Evolutionary conservation across 2,329 filamentous ascomycete species (phyloP), one percentile per base, ranked within the genome.

Genomic region (Aurifilum marmelostoma): DNA sequence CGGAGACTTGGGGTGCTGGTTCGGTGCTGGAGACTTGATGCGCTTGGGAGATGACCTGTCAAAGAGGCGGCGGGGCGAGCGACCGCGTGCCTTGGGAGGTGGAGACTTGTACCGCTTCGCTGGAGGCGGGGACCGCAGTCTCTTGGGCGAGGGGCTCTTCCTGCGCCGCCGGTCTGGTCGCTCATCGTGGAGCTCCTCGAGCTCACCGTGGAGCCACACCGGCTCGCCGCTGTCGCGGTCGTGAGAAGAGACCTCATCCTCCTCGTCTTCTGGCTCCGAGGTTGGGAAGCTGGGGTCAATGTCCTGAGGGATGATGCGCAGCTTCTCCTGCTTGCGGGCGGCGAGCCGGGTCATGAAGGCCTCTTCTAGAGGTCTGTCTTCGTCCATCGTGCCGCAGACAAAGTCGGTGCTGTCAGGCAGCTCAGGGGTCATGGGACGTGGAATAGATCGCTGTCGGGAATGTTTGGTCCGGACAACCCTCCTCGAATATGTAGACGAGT

Each of bases 341-440:
- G 94, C 92, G 69, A 97, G 86, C 75, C 92, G 93, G 2, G 92
- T 92, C 67, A 97, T 87, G 78, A 97, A 99, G 0, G 93, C 95
- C 73, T 94, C 93, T 78, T 99, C 96, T n/a, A 98, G 82, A 2
- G 94, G 93, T 59, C 93, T 90, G 76, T 99, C 96, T 79, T 99
- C 96, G 73, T 99, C 96, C 27, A 99, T 85, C 1, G 96, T 99
- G 69, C 96, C 96, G 76, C 96, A 98, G n/a, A 99, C 96, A 73
- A 99, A 99, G 79, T 99, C 96, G 18, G 96, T 98, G 80, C 94
- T 97, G 79, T 99, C 96, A 1, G 96, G 96, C 14, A 99, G 84
- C 76, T 97, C 93, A 2, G 93, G 92, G 0, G 91, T 92, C 32
- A 86, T 85, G 52, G 88, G 86, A 29, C 90, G 90, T 73, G 90